Percentiles rank a stretch among this genome's conserved stretches.
Conservation (phyloP, 2,329 filamentous ascomycete genomes). For the Penicillium sp. region DNA sequence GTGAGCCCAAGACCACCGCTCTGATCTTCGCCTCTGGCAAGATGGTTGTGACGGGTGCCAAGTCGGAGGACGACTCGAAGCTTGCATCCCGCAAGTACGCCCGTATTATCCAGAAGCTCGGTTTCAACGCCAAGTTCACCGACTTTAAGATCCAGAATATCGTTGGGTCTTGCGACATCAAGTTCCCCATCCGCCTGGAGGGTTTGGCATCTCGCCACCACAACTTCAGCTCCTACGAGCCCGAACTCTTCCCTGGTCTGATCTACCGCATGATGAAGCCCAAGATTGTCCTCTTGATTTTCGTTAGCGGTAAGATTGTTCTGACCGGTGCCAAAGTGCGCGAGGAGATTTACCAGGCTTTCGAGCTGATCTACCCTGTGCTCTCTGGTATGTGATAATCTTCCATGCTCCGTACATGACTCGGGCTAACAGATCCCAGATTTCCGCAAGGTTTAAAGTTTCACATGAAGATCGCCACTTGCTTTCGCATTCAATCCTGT, state of each 20-base stretch:
- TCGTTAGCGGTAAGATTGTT: conserved; percentile 97
- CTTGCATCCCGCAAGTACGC: conserved; percentile 96
- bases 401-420: neutral
- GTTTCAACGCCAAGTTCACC: conserved; percentile 98
- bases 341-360: conserved; percentile 96
- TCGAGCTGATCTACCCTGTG: conserved; percentile 96
- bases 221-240: conserved; percentile 99
- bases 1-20: conserved; percentile 96
- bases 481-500: conserved; percentile 23
- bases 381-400: conserved; percentile 65
- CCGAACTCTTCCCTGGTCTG: conserved; percentile 95
- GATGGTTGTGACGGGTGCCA: conserved; percentile 98
- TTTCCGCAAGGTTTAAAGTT: conserved; percentile 59
- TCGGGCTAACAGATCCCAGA: conserved; percentile 44
- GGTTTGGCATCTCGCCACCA: conserved; percentile 95
- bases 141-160: conserved; percentile 99
- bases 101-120: conserved; percentile 98
- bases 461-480: conserved; percentile 20
- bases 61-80: conserved; percentile 97
- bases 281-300: conserved; percentile 96
- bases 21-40: conserved; percentile 98
- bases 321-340: conserved; percentile 96
- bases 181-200: conserved; percentile 96
- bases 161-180: conserved; percentile 97
- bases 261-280: conserved; percentile 99